Base-by-base conservation (phyloP, 495 filamentous ascomycete species). In the Podospora comata region DNA sequence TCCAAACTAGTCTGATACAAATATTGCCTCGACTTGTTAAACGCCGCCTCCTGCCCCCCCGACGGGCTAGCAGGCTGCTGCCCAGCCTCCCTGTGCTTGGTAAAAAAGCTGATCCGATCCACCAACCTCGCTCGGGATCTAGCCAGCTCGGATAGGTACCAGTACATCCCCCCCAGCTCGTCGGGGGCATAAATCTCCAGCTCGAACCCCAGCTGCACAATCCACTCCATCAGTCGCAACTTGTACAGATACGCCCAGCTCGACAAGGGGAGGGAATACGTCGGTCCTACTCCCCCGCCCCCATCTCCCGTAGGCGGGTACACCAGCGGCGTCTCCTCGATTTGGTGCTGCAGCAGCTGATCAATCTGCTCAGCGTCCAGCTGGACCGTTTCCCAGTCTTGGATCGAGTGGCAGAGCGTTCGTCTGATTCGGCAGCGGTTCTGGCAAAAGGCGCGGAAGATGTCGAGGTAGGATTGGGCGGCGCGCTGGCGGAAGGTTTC, bases 151-250 rank as follows among this genome's bases (percentile, higher is more conserved):
- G 86, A 82, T 6, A 91, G 82, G 68, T 91, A 96, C 89, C 91
- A 94, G 75, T 97, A 97, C 91, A 97, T 97, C 18, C 87, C 88
- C 15, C 89, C 86, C 6, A 95, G 82, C 79, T 99, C 95, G 75
- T 97, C 91, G 2, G 89, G 85, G 26, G 92, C 87, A 74, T 98
- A 98, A 28, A 96, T 87, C 9, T 93, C 88, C 19, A 97, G 88
- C 77, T 98, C 95, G 75, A 99, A 97, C n/a, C 95, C 95, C 64
- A 97, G 88, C 76, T 97, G 92, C 15, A 97, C 83, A 59, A 95
- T 89, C 82, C 89, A 90, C 68, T 94, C 90, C 86, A 97, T 91
- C 71, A 95, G 88, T 9, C 84, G 86, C 2, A 97, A 83, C 75
- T 97, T 98, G 73, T 97, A 90, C 65, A 92, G 86, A 74, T 94